Conservation (phyloP, 169 alveolate genomes). For the Cryptosporidium viatorum region DNA sequence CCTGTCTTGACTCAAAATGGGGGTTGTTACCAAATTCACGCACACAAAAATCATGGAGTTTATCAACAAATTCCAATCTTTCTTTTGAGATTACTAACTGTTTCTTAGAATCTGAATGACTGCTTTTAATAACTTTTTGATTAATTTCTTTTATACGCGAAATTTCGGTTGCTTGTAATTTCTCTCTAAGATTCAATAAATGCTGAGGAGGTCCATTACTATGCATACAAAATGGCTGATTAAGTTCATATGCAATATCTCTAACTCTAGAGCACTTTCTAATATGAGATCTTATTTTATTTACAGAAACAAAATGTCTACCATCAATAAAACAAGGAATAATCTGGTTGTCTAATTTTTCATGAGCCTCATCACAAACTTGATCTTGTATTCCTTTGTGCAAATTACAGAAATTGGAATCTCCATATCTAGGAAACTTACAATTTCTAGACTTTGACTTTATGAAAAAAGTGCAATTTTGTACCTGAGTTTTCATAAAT, state of each 20-base stretch:
- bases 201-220: slow-evolving; percentile 11
- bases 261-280: slow-evolving; percentile 65
- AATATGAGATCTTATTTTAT: slow-evolving; percentile 49
- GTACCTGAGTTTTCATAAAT: neutral
- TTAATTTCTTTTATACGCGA: neutral
- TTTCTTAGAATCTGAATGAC: neutral
- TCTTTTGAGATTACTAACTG: neutral
- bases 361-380: neutral
- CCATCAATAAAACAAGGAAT: slow-evolving; percentile 57
- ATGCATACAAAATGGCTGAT: slow-evolving; percentile 59
- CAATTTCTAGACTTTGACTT: slow-evolving; percentile 52
- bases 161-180: neutral
- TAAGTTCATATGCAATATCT: slow-evolving; percentile 69
- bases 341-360: neutral
- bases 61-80: slow-evolving; percentile 31
- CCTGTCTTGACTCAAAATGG: neutral
- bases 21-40: slow-evolving; percentile 34
- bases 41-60: slow-evolving; percentile 8
- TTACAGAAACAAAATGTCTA: slow-evolving; percentile 38
- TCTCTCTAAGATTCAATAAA: neutral
- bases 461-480: slow-evolving; percentile 38
- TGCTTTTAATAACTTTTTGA: neutral
- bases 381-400: slow-evolving; percentile 8
- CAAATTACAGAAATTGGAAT: slow-evolving; percentile 26
- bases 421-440: slow-evolving; percentile 12